Percentiles rank a stretch among this genome's conserved stretches.
phyloP scores from a whole-genome alignment of 176 grass and related monocot species.

The Calamus simplicifolius region DNA sequence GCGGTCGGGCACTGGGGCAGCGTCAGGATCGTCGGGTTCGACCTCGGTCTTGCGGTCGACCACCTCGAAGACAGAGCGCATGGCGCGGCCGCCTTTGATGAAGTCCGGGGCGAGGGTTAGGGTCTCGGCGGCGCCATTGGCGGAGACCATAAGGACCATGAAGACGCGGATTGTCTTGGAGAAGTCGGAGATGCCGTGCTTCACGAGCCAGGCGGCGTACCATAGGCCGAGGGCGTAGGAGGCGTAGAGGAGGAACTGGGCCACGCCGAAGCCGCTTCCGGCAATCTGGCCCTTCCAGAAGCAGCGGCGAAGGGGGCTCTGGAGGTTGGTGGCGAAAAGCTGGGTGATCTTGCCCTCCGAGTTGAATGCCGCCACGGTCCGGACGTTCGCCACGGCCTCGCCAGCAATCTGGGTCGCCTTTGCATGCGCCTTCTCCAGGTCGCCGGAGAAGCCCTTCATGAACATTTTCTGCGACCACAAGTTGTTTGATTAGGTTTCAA shows the following conservation, averaged over 20 bases:
- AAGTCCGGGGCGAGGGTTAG: slow-evolving; percentile 25
- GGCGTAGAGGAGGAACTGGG: slow-evolving; percentile 27
- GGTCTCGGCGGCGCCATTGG: slow-evolving; percentile 25
- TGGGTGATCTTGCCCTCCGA: slow-evolving; percentile 21
- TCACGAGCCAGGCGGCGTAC: slow-evolving; percentile 27
- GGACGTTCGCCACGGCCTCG: slow-evolving; percentile 23
- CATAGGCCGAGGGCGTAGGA: slow-evolving; percentile 31
- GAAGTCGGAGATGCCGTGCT: slow-evolving; percentile 26
- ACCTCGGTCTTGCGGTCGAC: slow-evolving; percentile 27
- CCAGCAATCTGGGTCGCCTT: slow-evolving; percentile 22
- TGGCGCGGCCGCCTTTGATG: slow-evolving; percentile 23
- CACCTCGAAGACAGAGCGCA: slow-evolving; percentile 21
- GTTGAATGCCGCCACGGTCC: slow-evolving; percentile 26
- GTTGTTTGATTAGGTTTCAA: not conserved
- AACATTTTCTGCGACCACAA: slow-evolving; percentile 26
- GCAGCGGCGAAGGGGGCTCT: slow-evolving; percentile 5
- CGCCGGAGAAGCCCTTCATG: slow-evolving; percentile 23
- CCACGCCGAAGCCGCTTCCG: slow-evolving; percentile 20
- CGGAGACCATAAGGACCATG: slow-evolving; percentile 31
- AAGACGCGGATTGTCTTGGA: slow-evolving; percentile 25
- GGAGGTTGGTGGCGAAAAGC: slow-evolving; percentile 18
- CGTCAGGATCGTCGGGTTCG: slow-evolving; percentile 19
- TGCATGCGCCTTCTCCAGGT: slow-evolving; percentile 14
- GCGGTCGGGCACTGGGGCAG: slow-evolving; percentile 11
- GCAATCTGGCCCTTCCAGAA: slow-evolving; percentile 31